Conservation (phyloP, 2,329 filamentous ascomycete species). For the Trichoderma sp. region DNA sequence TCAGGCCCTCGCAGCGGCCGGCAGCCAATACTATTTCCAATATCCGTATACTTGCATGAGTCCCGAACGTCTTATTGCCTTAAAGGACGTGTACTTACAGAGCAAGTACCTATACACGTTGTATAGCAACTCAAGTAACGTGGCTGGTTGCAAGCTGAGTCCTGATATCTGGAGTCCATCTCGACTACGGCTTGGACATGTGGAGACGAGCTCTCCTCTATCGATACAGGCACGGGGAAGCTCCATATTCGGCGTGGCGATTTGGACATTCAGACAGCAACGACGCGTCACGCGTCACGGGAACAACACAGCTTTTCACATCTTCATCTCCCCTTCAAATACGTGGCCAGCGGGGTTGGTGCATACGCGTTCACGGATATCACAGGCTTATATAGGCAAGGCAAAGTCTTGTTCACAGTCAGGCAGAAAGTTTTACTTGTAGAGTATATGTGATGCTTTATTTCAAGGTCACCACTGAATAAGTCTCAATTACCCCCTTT, state of each 20-base stretch:
- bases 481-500: conserved; percentile 35
- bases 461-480: conserved; percentile 18
- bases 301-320: neutral
- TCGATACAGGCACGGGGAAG: neutral
- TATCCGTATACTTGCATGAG: neutral
- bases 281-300: conserved; percentile 14
- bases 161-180: neutral
- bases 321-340: neutral
- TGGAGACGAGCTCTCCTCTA: neutral
- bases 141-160: neutral
- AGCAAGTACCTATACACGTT: neutral
- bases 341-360: neutral
- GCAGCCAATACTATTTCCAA: neutral
- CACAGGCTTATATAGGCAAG: neutral
- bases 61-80: neutral
- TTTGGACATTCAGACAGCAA: neutral
- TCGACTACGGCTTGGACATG: neutral
- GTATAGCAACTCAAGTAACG: neutral
- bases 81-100: neutral
- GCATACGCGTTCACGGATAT: neutral
- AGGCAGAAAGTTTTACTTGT: neutral
- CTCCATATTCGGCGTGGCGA: neutral
- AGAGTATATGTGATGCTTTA: conserved; percentile 12
- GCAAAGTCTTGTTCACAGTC: neutral
- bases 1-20: neutral